These are phyloP conservation scores for Pyrenophora graminea DNA, from an alignment of 2,329 filamentous ascomycete species.

Conservation along the genomic window DNA sequence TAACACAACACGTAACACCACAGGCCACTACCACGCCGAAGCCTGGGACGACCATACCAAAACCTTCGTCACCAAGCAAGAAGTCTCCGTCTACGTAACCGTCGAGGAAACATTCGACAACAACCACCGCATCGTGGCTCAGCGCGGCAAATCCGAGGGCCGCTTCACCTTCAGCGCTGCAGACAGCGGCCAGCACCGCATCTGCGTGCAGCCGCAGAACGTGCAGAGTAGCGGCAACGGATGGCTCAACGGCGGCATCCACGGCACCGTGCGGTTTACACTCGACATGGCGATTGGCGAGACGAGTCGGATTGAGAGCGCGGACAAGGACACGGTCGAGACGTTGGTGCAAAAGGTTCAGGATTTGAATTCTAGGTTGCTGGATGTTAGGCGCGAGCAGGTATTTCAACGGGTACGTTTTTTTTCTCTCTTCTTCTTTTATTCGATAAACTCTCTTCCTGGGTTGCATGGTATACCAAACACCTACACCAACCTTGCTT, in stretches of 20 bases:
- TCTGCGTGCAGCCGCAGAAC: constrained; percentile 89
- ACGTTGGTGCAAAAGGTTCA: constrained; percentile 86
- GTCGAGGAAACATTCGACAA: constrained; percentile 98
- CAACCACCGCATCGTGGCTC: constrained; percentile 92
- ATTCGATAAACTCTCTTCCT: too few relatives aligned
- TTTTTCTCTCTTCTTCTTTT: too few relatives aligned
- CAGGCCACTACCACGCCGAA: constrained; percentile 82
- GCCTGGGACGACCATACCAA: constrained; percentile 75
- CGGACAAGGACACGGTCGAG: constrained; percentile 89
- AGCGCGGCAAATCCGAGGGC: constrained; percentile 74
- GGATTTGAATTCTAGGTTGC: constrained; percentile 84
- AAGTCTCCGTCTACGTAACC: constrained; percentile 83
- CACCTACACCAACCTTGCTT: too few relatives aligned
- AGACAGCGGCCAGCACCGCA: constrained; percentile 91
- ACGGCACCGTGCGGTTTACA: constrained; percentile 79
- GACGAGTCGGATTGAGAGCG: constrained; percentile 89
- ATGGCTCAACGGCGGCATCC: constrained; percentile 71
- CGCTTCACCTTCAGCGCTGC: constrained; percentile 95
- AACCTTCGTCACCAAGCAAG: constrained; percentile 72
- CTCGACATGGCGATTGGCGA: constrained; percentile 94
- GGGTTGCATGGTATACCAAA: too few relatives aligned
- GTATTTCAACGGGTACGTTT: constrained; percentile 82
- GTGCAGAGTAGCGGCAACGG: constrained; percentile 66
- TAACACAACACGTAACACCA: constrained; percentile 35
- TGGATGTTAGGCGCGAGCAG: constrained; percentile 91